phyloP scores from a whole-genome alignment of 164 flowering plant genomes.

The Dillenia suffruticosa region DNA sequence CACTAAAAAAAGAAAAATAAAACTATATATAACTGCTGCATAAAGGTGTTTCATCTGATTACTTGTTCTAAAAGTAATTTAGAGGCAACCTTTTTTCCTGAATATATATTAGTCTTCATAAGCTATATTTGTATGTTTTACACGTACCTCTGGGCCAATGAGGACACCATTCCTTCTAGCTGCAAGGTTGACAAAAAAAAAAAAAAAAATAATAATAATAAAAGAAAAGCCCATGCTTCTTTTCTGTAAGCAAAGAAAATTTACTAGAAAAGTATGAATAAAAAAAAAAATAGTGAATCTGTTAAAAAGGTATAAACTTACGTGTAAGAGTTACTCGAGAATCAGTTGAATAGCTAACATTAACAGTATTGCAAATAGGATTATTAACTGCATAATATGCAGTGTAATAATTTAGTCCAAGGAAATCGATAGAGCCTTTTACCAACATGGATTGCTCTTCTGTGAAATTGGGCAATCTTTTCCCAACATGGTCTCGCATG shows the following conservation, averaged over 20 bases:
- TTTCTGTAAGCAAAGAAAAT: neutral
- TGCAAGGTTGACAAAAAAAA: too few relatives aligned
- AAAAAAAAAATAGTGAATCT: neutral
- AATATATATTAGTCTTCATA: neutral
- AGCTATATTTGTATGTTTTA: neutral
- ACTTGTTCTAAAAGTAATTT: neutral
- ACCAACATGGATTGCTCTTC: slow-evolving; percentile 22
- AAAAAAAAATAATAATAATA: neutral
- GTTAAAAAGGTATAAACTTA: slow-evolving; percentile 4
- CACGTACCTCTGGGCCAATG: slow-evolving; percentile 31
- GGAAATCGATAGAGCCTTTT: slow-evolving; percentile 44
- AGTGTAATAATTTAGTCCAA: slow-evolving; percentile 54
- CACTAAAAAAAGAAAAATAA: too few relatives aligned
- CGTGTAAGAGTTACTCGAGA: slow-evolving; percentile 10
- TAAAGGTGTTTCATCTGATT: neutral
- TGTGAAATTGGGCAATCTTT: slow-evolving; percentile 52
- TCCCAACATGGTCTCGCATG: slow-evolving; percentile 34
- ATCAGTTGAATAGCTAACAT: slow-evolving; percentile 20
- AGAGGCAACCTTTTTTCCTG: too few relatives aligned
- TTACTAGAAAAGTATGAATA: neutral
- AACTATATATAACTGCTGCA: too few relatives aligned
- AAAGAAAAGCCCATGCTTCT: slow-evolving; percentile 1
- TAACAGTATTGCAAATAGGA: neutral
- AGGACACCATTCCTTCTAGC: slow-evolving; percentile 30
- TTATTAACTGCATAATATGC: slow-evolving; percentile 22